phyloP scores from a whole-genome alignment of 257 asterid species.

The Solanum piurae region DNA sequence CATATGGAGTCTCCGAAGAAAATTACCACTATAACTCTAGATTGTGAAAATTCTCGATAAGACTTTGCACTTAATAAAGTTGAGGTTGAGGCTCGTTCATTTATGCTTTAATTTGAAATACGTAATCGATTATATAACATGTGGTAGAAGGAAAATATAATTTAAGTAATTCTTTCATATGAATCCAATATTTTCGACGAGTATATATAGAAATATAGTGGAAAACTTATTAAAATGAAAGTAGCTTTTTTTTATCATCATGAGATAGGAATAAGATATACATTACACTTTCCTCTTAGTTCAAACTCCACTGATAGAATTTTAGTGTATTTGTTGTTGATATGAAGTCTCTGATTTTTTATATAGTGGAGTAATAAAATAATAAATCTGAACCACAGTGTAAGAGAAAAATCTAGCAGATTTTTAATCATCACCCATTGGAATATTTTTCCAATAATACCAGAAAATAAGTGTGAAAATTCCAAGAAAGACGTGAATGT shows the following conservation, averaged over 20 bases:
- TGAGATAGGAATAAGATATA: too few relatives aligned
- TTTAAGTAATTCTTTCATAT: not conserved
- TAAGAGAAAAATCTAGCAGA: not conserved
- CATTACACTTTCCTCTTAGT: accelerated
- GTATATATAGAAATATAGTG: not conserved
- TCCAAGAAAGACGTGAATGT: not conserved
- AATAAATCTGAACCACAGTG: not conserved
- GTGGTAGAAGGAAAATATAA: not conserved
- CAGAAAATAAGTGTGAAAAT: not conserved
- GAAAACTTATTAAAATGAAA: not conserved
- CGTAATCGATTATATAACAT: not conserved
- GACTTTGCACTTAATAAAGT: too few relatives aligned
- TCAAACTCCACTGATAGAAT: not conserved
- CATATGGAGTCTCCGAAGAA: not conserved
- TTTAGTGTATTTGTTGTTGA: accelerated
- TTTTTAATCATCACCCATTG: not conserved
- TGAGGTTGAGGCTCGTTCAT: not conserved
- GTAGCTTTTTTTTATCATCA: too few relatives aligned
- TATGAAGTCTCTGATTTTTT: not conserved
- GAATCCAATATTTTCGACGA: not conserved
- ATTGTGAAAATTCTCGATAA: too few relatives aligned
- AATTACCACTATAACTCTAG: too few relatives aligned
- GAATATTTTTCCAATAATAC: not conserved
- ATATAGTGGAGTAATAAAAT: not conserved
- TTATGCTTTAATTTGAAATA: too few relatives aligned